Evolutionary conservation across 2,329 filamentous ascomycete genomes (phyloP).

Genomic region (Lachnellula occidentalis): DNA sequence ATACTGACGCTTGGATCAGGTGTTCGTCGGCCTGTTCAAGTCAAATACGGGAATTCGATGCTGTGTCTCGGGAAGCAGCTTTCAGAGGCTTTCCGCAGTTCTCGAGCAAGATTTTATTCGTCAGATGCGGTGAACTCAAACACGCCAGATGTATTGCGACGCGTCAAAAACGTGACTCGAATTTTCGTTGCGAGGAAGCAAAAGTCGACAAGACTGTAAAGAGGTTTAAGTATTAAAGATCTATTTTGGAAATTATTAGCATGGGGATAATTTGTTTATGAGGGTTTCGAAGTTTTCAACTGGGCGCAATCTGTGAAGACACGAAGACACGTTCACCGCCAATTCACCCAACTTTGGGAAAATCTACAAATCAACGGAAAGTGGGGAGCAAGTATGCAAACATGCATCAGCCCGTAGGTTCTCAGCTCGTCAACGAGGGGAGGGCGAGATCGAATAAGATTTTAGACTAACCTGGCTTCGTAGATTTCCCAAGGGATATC

Average conservation of each 20-base stretch:
- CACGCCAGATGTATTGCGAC: constrained; percentile 2
- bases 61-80: constrained; percentile 26
- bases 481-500: constrained; percentile 20
- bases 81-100: constrained; percentile 17
- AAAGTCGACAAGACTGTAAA: background rate
- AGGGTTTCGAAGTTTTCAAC: background rate
- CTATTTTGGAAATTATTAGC: too few relatives aligned
- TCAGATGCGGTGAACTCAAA: constrained; percentile 10
- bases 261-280: background rate
- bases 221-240: background rate
- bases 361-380: constrained; percentile 11
- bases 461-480: constrained; percentile 18
- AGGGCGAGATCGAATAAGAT: constrained; percentile 13
- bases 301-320: background rate
- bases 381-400: constrained; percentile 18
- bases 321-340: constrained; percentile 21
- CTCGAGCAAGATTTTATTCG: constrained; percentile 10
- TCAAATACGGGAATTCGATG: constrained; percentile 20
- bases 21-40: constrained; percentile 25
- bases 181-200: background rate
- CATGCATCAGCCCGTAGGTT: constrained; percentile 25
- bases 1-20: constrained; percentile 28
- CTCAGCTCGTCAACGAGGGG: constrained; percentile 17
- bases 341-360: constrained; percentile 14
- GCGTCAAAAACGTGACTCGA: constrained; percentile 1